Conservation (phyloP, 2,329 filamentous ascomycete species). For the Pleurostoma richardsiae region DNA sequence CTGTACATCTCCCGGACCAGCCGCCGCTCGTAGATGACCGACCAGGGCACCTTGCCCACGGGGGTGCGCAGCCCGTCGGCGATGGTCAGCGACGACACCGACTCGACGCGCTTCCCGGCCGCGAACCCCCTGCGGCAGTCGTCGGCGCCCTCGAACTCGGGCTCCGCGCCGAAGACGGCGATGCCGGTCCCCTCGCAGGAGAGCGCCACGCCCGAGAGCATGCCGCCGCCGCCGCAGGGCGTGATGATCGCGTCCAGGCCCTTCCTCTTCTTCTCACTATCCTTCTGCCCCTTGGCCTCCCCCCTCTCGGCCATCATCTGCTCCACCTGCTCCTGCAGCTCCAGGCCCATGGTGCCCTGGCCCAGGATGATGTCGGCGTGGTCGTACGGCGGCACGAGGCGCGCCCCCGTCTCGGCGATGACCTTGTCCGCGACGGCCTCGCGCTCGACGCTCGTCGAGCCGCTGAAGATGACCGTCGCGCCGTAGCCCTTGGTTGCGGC, state of each 20-base stretch:
- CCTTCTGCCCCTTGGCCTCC: constrained; percentile 1
- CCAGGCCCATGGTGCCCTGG: constrained; percentile 84
- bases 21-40: constrained; percentile 64
- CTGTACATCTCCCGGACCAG: constrained; percentile 67
- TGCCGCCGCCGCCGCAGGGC: constrained; percentile 82
- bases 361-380: constrained; percentile 88
- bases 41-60: constrained; percentile 72
- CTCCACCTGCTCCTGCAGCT: constrained; percentile 70
- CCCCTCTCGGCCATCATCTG: constrained; percentile 37
- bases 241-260: constrained; percentile 69
- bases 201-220: constrained; percentile 79
- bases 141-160: constrained; percentile 75
- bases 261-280: constrained; percentile 12
- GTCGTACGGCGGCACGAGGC: constrained; percentile 85
- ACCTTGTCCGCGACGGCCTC: constrained; percentile 71
- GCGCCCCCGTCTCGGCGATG: constrained; percentile 65
- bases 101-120: constrained; percentile 56
- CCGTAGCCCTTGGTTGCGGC: constrained; percentile 75
- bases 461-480: constrained; percentile 74
- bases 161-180: constrained; percentile 82
- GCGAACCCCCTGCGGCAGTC: constrained; percentile 71
- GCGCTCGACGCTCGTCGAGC: constrained; percentile 73
- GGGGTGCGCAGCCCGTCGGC: constrained; percentile 87
- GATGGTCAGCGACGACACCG: constrained; percentile 73
- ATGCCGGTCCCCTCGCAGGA: constrained; percentile 68